phyloP scores from a whole-genome alignment of 495 filamentous ascomycete species.

The Aspergillus bridgeri region DNA sequence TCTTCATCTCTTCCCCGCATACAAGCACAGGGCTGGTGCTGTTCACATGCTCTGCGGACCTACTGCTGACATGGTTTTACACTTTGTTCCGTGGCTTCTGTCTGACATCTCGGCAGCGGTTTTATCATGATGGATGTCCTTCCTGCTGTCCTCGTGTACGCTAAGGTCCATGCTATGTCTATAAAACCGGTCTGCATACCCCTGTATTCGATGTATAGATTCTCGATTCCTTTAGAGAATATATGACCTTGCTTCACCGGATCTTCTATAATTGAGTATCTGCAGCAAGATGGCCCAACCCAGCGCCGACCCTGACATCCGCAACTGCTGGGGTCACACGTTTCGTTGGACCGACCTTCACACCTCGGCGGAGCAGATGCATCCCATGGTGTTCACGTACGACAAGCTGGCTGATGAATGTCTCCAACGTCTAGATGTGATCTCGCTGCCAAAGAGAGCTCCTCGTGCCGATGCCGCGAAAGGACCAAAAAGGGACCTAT shows the following conservation, averaged over 20 bases:
- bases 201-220: neutral
- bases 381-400: slow-evolving; percentile 60
- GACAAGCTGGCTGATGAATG: slow-evolving; percentile 67
- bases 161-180: neutral
- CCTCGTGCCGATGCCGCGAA: slow-evolving; percentile 22
- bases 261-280: too few species aligned
- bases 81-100: neutral
- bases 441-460: slow-evolving; percentile 33
- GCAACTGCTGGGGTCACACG: slow-evolving; percentile 59
- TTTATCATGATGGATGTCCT: neutral
- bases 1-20: neutral
- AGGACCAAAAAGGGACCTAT: slow-evolving; percentile 54
- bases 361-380: slow-evolving; percentile 55
- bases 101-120: neutral
- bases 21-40: neutral
- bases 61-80: neutral
- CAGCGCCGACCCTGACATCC: slow-evolving; percentile 4
- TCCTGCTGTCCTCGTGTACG: neutral
- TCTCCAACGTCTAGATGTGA: slow-evolving; percentile 54
- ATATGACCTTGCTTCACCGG: neutral
- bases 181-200: neutral
- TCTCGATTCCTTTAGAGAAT: neutral
- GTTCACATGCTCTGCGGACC: neutral
- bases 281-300: neutral
- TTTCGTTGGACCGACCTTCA: slow-evolving; percentile 71